These are phyloP conservation scores for Volvox reticuliferus DNA, from an alignment of 139 green algal genomes.

Conservation along the genomic window DNA sequence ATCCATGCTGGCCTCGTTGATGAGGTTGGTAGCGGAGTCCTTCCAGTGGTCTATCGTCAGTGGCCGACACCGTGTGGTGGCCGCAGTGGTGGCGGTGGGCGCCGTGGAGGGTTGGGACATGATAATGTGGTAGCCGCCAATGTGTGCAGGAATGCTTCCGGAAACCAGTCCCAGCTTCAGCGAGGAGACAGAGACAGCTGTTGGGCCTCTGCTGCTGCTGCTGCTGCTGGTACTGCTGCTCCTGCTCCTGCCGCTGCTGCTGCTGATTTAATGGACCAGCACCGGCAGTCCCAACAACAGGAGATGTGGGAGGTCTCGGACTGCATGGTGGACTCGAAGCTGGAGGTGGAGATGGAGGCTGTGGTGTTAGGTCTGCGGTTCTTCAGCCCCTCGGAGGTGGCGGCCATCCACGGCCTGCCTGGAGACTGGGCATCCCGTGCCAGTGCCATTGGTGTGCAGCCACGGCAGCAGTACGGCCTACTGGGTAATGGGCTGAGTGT, in stretches of 20 bases:
- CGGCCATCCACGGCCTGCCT: constrained; percentile 33
- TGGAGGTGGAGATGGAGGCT: not conserved
- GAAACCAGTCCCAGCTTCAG: not conserved
- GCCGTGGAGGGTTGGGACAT: not conserved
- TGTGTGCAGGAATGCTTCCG: not conserved
- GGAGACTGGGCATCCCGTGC: not conserved
- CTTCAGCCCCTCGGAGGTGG: constrained; percentile 24
- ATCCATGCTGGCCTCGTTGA: not conserved
- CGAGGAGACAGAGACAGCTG: too few relatives aligned
- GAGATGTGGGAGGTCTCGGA: not conserved
- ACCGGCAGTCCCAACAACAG: not conserved
- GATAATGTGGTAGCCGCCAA: not conserved
- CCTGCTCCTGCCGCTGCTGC: not conserved
- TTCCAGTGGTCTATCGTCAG: not conserved
- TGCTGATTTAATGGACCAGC: not conserved
- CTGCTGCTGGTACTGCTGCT: not conserved
- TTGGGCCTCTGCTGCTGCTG: too few relatives aligned
- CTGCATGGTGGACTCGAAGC: not conserved
- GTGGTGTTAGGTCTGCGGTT: not conserved
- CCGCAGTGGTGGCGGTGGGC: not conserved
- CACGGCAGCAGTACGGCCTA: constrained; percentile 27
- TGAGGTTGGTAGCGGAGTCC: not conserved
- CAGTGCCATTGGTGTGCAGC: not conserved
- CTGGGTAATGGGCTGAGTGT: constrained; percentile 32
- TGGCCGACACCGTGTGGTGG: not conserved